phyloP scores from a whole-genome alignment of 306 rosid genomes.

The Trifolium fragiferum region DNA sequence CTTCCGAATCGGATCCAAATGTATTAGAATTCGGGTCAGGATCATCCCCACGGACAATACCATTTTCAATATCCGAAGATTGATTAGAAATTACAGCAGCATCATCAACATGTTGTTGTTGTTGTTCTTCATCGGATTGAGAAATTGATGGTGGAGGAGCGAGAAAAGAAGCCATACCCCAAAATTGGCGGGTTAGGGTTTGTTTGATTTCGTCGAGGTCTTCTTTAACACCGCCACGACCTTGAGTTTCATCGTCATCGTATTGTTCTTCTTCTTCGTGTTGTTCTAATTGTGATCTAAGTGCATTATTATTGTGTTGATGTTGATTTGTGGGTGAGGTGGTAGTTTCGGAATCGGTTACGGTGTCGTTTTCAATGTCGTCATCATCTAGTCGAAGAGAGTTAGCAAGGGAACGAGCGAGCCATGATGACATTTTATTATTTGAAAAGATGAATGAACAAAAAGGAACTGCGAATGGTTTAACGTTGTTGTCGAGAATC shows the following conservation, averaged over 20 bases:
- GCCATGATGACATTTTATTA: conserved; percentile 82
- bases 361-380: conserved; percentile 47
- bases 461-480: conserved; percentile 37
- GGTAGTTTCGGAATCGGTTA: conserved; percentile 48
- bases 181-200: conserved; percentile 83
- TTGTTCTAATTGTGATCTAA: conserved; percentile 36
- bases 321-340: conserved; percentile 31
- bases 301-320: conserved; percentile 17
- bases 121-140: conserved; percentile 38
- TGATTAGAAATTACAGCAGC: conserved; percentile 26
- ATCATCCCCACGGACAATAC: background rate
- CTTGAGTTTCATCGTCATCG: conserved; percentile 49
- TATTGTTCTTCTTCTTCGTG: background rate
- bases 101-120: background rate
- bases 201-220: conserved; percentile 80
- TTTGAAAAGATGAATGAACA: background rate
- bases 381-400: conserved; percentile 73
- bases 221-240: conserved; percentile 82
- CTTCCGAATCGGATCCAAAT: conserved; percentile 41
- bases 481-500: background rate
- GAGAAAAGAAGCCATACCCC: conserved; percentile 90
- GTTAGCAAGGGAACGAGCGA: conserved; percentile 75
- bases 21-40: conserved; percentile 25
- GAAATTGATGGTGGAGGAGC: conserved; percentile 56
- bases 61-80: conserved; percentile 18